Percentiles rank a stretch among this genome's conserved stretches.
Conservation (phyloP, 2,329 filamentous ascomycete species). For the Coniochaeta pulveracea region DNA sequence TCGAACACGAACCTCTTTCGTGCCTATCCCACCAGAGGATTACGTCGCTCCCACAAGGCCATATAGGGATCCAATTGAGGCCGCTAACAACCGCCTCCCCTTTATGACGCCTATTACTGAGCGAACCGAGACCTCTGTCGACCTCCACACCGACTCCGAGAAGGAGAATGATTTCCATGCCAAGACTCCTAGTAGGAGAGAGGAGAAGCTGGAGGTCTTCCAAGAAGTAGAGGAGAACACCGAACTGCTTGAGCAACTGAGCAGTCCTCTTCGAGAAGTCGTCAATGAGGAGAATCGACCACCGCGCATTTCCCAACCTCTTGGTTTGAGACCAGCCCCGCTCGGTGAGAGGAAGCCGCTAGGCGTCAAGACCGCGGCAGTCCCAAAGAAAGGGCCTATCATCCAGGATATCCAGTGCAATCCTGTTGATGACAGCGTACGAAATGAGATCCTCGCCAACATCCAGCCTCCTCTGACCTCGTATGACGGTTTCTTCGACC, state of each 20-base stretch:
- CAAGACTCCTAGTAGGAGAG: conserved; percentile 64
- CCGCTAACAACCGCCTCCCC: conserved; percentile 82
- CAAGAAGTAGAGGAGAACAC: conserved; percentile 19
- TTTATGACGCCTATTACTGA: conserved; percentile 99
- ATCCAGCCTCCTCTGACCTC: conserved; percentile 61
- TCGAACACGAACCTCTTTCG: conserved; percentile 51
- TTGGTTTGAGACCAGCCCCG: conserved; percentile 21
- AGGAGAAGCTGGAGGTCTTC: conserved; percentile 17
- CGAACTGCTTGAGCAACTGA: conserved; percentile 27
- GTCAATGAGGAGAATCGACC: conserved; percentile 38
- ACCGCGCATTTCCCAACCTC: conserved; percentile 38
- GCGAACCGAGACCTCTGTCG: conserved; percentile 80
- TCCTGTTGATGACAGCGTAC: conserved; percentile 68
- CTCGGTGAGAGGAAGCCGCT: conserved; percentile 23
- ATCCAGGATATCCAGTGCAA: conserved; percentile 81
- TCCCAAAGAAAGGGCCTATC: conserved; percentile 52
- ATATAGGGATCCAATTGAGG: conserved; percentile 67
- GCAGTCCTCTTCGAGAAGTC: conserved; percentile 64
- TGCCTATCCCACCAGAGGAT: conserved; percentile 75
- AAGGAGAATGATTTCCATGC: conserved; percentile 48
- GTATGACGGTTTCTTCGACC: conserved; percentile 73
- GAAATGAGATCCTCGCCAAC: conserved; percentile 62
- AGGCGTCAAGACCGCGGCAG: conserved; percentile 17
- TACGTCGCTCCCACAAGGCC: conserved; percentile 70
- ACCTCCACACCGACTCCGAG: conserved; percentile 46